A percentile compares a stretch with the other conserved stretches of the same genome.
Evolutionary conservation across 805 yeast genomes (phyloP).

Genomic region (Candida piceae): DNA sequence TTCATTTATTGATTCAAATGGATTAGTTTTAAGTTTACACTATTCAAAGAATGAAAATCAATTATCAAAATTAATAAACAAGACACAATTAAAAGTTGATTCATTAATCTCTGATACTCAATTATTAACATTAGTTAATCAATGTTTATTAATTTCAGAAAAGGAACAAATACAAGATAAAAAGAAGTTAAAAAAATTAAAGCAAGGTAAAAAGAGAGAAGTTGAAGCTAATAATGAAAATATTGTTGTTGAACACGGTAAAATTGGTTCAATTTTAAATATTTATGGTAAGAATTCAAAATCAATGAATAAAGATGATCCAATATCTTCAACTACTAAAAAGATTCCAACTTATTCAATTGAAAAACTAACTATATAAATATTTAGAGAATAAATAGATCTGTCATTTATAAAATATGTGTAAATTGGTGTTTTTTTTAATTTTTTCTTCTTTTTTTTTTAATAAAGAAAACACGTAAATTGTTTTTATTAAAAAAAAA

Average conservation of each 20-base stretch:
- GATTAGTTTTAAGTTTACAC: constrained; percentile 58
- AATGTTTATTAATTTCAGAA: constrained; percentile 31
- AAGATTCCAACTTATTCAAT: constrained; percentile 51
- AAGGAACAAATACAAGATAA: constrained; percentile 8
- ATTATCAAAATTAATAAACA: constrained; percentile 38
- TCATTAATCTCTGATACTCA: constrained; percentile 36
- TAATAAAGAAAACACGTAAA: no score
- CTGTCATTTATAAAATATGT: no score
- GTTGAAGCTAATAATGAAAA: constrained; percentile 26
- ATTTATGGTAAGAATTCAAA: constrained; percentile 17
- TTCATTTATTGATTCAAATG: constrained; percentile 67
- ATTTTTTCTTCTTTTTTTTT: no score
- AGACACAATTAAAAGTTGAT: constrained; percentile 36
- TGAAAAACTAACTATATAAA: constrained; percentile 40
- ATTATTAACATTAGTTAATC: constrained; percentile 43
- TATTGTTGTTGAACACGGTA: constrained; percentile 22
- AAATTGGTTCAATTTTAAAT: constrained; percentile 21
- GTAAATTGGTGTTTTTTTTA: no score
- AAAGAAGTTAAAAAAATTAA: constrained; percentile 10
- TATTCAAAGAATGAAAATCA: constrained; percentile 44
- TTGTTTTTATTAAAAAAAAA: no score
- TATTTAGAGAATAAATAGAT: no score
- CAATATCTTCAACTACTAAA: constrained; percentile 26
- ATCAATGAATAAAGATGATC: constrained; percentile 22
- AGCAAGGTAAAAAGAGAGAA: constrained; percentile 17